phyloP scores from a whole-genome alignment of 2,329 filamentous ascomycete species.

The Nothopassalora personata region DNA sequence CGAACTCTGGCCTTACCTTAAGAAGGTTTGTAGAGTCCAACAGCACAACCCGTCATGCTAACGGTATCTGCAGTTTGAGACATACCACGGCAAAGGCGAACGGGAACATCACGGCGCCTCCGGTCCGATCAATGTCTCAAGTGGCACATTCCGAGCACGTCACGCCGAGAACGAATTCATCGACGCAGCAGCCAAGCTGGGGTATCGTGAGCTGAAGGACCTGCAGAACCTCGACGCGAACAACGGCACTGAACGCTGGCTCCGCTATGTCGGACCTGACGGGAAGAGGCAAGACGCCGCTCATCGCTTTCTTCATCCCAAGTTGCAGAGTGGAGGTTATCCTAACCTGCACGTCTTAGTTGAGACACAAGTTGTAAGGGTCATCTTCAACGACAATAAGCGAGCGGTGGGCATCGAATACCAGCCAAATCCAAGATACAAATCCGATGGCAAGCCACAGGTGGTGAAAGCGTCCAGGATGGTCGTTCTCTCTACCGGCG shows the following conservation, averaged over 20 bases:
- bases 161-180: conserved; percentile 48
- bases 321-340: conserved; percentile 45
- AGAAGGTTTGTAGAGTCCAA: conserved; percentile 38
- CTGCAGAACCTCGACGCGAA: conserved; percentile 48
- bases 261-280: conserved; percentile 47
- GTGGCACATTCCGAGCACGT: conserved; percentile 41
- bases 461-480: conserved; percentile 49
- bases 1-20: conserved; percentile 50
- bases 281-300: conserved; percentile 57
- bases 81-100: conserved; percentile 47
- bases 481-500: conserved; percentile 56
- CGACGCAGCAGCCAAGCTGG: conserved; percentile 43
- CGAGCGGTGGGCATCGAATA: conserved; percentile 57
- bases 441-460: not conserved
- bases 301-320: conserved; percentile 51
- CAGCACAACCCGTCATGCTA: not conserved
- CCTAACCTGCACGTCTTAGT: conserved; percentile 57
- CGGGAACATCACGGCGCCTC: conserved; percentile 47
- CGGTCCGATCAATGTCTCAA: conserved; percentile 53
- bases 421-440: conserved; percentile 36
- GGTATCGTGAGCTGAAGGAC: conserved; percentile 50
- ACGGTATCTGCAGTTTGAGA: conserved; percentile 43
- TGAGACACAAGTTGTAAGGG: conserved; percentile 49
- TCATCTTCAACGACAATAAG: conserved; percentile 25
- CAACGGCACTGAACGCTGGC: conserved; percentile 41